Percentiles rank a stretch among this genome's conserved stretches.
phyloP scores from a whole-genome alignment of 805 yeast genomes.

The Suhomyces pyralidae region DNA sequence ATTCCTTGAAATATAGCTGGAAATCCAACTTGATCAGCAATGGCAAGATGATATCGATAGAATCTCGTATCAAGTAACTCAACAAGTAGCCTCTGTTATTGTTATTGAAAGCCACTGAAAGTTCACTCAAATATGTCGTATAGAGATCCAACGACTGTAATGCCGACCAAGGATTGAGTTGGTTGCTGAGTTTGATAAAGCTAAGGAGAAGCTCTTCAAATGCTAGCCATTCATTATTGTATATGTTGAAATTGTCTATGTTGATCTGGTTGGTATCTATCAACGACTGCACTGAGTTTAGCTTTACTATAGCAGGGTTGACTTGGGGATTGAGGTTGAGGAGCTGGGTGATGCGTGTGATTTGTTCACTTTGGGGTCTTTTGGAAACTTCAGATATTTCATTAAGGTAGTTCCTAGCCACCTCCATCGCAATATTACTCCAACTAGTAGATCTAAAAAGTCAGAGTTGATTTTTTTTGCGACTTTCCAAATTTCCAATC shows the following conservation, averaged over 20 bases:
- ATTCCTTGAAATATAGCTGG: conserved; percentile 42
- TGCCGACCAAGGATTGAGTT: conserved; percentile 52
- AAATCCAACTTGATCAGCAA: conserved; percentile 39
- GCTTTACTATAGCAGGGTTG: conserved; percentile 21
- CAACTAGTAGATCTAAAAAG: neutral
- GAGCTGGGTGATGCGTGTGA: conserved; percentile 16
- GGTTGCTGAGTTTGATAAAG: conserved; percentile 47
- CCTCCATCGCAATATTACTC: conserved; percentile 13
- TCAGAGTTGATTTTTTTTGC: neutral
- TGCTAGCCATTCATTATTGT: conserved; percentile 41
- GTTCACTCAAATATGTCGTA: conserved; percentile 44
- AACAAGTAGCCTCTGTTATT: conserved; percentile 38
- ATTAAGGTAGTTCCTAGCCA: conserved; percentile 18
- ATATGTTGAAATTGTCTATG: conserved; percentile 23
- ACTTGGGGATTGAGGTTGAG: conserved; percentile 23
- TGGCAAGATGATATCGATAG: conserved; percentile 42
- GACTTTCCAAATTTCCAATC: neutral
- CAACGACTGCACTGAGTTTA: conserved; percentile 15
- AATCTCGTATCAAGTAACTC: conserved; percentile 31
- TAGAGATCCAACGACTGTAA: conserved; percentile 54
- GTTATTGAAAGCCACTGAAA: conserved; percentile 50
- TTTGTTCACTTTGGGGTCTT: conserved; percentile 19
- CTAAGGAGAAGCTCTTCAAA: conserved; percentile 44
- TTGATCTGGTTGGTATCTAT: conserved; percentile 13
- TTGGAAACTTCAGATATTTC: conserved; percentile 31